Percentiles rank a stretch among this genome's conserved stretches.
Evolutionary conservation across 1,284 basidiomycete genomes (phyloP).

Genomic region (Salmacisia buchloeana): DNA sequence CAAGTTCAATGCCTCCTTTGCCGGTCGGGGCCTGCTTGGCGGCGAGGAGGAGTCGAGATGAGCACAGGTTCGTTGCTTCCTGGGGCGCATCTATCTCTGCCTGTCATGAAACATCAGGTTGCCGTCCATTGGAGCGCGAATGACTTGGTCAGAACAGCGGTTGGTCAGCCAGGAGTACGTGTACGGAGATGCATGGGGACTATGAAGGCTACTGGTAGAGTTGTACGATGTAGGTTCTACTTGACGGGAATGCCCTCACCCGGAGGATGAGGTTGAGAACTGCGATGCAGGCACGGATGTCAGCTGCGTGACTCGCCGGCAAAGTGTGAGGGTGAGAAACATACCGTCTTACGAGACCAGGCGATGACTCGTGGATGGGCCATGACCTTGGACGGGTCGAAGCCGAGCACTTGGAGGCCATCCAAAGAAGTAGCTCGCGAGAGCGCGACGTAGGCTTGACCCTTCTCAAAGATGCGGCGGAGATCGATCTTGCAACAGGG

Average conservation of each 20-base stretch:
- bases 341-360: neutral
- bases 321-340: neutral
- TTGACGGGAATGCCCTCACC: too few relatives aligned
- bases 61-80: too few relatives aligned
- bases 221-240: too few relatives aligned
- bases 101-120: too few relatives aligned
- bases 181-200: too few relatives aligned
- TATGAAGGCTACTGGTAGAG: too few relatives aligned
- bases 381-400: slow-evolving; percentile 51
- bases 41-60: neutral
- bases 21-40: slow-evolving; percentile 31
- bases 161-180: too few relatives aligned
- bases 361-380: slow-evolving; percentile 3
- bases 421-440: slow-evolving; percentile 88
- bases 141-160: too few relatives aligned
- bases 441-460: slow-evolving; percentile 87
- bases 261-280: too few relatives aligned
- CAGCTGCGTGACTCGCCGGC: neutral
- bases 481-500: slow-evolving; percentile 45
- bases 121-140: too few relatives aligned
- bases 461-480: slow-evolving; percentile 44
- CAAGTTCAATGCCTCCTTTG: slow-evolving; percentile 48
- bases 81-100: too few relatives aligned
- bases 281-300: too few relatives aligned
- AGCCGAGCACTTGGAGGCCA: slow-evolving; percentile 82